Evolutionary conservation across 2,329 filamentous ascomycete genomes (phyloP).

Genomic region (Epichloe gansuensis): DNA sequence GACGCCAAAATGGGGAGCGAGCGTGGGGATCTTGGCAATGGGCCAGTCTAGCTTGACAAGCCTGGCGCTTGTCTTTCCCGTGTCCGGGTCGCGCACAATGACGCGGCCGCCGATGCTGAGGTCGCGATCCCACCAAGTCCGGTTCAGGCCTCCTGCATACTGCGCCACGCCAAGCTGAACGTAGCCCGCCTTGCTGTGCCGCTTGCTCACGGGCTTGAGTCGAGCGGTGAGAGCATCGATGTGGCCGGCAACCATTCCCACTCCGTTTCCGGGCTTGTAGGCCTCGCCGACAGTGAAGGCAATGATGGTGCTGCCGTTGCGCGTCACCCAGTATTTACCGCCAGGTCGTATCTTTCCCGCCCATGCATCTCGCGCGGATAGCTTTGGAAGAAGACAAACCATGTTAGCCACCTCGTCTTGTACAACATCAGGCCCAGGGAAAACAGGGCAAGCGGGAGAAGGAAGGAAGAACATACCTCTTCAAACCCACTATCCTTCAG

Average conservation of each 20-base stretch:
- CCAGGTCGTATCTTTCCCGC: slow-evolving; percentile 56
- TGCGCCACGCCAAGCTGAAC: slow-evolving; percentile 83
- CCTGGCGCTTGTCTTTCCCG: slow-evolving; percentile 66
- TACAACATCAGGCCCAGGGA: neutral
- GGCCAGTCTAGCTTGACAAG: slow-evolving; percentile 91
- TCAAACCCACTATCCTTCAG: slow-evolving; percentile 62
- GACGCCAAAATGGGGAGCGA: slow-evolving; percentile 87
- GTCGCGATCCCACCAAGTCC: slow-evolving; percentile 96
- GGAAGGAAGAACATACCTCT: slow-evolving; percentile 35
- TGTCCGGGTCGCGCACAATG: slow-evolving; percentile 59
- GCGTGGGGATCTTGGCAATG: slow-evolving; percentile 80
- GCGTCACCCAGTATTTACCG: slow-evolving; percentile 79
- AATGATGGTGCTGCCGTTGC: slow-evolving; percentile 77
- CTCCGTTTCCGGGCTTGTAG: slow-evolving; percentile 75
- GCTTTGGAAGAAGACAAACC: slow-evolving; percentile 25
- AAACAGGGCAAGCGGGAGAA: neutral
- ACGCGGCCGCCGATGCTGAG: slow-evolving; percentile 83
- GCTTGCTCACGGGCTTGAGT: slow-evolving; percentile 80
- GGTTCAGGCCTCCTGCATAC: slow-evolving; percentile 77
- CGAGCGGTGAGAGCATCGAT: slow-evolving; percentile 85
- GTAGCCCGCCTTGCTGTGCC: slow-evolving; percentile 77
- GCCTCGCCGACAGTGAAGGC: slow-evolving; percentile 72
- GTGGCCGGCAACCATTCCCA: slow-evolving; percentile 82
- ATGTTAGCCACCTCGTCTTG: neutral
- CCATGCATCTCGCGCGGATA: slow-evolving; percentile 76